phyloP scores from a whole-genome alignment of 306 rosid genomes.

The Biancaea sappan region DNA sequence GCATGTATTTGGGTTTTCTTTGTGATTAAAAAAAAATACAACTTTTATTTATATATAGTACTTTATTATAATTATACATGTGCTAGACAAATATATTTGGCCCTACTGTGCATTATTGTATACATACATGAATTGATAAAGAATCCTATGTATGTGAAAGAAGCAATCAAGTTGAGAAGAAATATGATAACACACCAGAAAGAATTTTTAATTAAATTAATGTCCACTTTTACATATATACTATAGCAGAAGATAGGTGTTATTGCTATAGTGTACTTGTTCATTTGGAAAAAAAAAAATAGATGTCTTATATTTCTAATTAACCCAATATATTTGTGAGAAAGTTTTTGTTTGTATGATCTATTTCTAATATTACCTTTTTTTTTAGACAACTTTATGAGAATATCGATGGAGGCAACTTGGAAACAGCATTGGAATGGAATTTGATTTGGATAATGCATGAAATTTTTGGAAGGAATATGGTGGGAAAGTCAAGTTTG shows the following conservation, averaged over 20 bases:
- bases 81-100: slow-evolving; percentile 19
- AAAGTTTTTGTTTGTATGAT: no score
- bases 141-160: slow-evolving; percentile 42
- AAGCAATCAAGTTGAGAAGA: slow-evolving; percentile 3
- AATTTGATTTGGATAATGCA: no score
- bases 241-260: not conserved
- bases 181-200: not conserved
- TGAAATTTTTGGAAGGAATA: no score
- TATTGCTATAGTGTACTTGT: not conserved
- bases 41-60: not conserved
- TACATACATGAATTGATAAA: not conserved
- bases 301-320: no score
- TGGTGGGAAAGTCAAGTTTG: no score
- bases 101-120: slow-evolving; percentile 30
- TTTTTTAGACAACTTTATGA: no score
- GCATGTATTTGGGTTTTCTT: slow-evolving; percentile 1
- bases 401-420: no score
- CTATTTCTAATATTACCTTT: no score
- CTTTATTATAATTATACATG: slow-evolving; percentile 7
- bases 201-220: not conserved
- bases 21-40: slow-evolving; percentile 10
- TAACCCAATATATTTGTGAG: not conserved
- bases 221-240: not conserved
- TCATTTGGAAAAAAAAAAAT: not conserved
- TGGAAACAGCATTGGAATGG: no score